A percentile compares a stretch with the other conserved stretches of the same genome.
phyloP scores from a whole-genome alignment of 1,139 yeast species.

The Kodamaea ohmeri region DNA sequence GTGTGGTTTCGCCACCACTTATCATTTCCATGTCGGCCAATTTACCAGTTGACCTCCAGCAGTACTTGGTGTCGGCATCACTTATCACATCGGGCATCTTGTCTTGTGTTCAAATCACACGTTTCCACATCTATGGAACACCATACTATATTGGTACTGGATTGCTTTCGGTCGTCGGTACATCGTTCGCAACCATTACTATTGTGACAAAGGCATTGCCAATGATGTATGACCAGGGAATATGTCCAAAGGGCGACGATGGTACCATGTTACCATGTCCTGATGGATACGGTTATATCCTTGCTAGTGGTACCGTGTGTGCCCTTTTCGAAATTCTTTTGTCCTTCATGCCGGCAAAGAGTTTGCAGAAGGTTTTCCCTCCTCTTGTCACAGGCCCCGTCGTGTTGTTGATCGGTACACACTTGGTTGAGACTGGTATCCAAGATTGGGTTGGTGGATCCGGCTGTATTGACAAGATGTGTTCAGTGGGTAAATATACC shows the following conservation, averaged over 20 bases:
- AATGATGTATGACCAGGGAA: constrained; percentile 71
- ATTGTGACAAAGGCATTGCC: constrained; percentile 76
- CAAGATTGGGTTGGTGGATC: constrained; percentile 87
- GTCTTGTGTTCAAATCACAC: constrained; percentile 73
- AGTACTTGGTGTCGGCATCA: constrained; percentile 76
- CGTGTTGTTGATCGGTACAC: constrained; percentile 74
- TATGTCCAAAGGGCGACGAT: constrained; percentile 57
- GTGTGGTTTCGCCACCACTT: constrained; percentile 83
- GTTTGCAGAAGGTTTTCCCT: constrained; percentile 74
- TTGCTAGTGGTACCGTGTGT: constrained; percentile 78
- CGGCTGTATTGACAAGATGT: constrained; percentile 51
- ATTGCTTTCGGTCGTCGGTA: constrained; percentile 81
- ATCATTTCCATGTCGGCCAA: constrained; percentile 63
- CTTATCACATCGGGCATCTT: constrained; percentile 73
- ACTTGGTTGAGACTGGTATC: constrained; percentile 67
- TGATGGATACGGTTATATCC: constrained; percentile 81
- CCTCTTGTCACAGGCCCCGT: constrained; percentile 92
- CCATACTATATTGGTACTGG: constrained; percentile 85
- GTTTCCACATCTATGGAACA: constrained; percentile 71
- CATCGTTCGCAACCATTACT: constrained; percentile 83
- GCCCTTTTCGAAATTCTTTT: constrained; percentile 67
- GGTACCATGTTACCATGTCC: constrained; percentile 79
- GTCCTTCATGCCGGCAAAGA: constrained; percentile 72
- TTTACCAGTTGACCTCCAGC: constrained; percentile 46
- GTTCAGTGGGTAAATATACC: constrained; percentile 49